These are phyloP conservation scores for Luvunga scandens DNA, from an alignment of 345 rosid genomes.

Conservation along the genomic window DNA sequence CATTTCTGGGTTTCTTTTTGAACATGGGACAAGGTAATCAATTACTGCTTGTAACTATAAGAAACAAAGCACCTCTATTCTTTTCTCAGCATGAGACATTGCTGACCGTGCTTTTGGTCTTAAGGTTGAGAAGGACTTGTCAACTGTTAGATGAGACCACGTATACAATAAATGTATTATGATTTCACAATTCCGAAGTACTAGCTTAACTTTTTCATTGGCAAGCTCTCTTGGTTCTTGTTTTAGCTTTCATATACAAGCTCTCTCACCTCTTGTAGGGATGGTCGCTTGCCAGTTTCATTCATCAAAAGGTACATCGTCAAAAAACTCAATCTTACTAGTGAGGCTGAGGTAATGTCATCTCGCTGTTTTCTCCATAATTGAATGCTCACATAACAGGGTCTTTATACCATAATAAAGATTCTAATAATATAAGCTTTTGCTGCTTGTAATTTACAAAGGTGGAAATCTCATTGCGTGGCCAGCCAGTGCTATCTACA, in stretches of 20 bases:
- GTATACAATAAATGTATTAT: neutral
- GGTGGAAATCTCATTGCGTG: constrained; percentile 49
- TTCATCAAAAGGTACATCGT: constrained; percentile 35
- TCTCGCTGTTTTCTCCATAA: neutral
- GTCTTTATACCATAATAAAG: neutral
- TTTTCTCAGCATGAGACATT: neutral
- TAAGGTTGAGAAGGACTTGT: neutral
- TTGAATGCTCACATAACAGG: neutral
- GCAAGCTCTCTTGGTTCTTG: too few species aligned
- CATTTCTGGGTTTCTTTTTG: neutral
- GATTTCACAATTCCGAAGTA: too few species aligned
- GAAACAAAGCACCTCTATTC: neutral
- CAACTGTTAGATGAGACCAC: neutral
- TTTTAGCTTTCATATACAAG: neutral
- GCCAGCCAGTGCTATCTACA: constrained; percentile 39
- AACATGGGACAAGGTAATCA: neutral
- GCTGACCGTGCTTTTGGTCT: too few species aligned
- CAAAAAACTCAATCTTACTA: constrained; percentile 35
- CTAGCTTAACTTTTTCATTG: neutral
- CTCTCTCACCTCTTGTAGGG: constrained; percentile 26
- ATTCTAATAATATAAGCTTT: neutral
- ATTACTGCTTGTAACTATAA: neutral
- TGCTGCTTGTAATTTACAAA: constrained; percentile 8
- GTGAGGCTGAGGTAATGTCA: constrained; percentile 42
- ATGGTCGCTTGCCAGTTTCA: constrained; percentile 37